A percentile compares a stretch with the other conserved stretches of the same genome.
Evolutionary conservation across 257 asterid species (phyloP).

Genomic region (Linaria vulgaris): DNA sequence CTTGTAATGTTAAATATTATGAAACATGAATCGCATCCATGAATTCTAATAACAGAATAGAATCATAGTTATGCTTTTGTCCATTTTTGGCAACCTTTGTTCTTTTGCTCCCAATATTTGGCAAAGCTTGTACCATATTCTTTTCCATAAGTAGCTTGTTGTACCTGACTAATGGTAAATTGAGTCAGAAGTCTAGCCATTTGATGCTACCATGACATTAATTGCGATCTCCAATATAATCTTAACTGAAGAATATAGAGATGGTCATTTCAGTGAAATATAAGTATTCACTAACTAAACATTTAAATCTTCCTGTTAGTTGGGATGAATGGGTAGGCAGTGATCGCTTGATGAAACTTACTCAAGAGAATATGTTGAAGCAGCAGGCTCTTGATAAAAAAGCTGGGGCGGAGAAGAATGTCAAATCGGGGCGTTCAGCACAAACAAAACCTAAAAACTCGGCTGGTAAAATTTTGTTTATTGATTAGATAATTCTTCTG

Average conservation of each 20-base stretch:
- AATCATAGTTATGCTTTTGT: slow-evolving; percentile 14
- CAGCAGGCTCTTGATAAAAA: slow-evolving; percentile 82
- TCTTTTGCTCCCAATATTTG: slow-evolving; percentile 6
- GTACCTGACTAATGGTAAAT: background rate
- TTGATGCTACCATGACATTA: slow-evolving; percentile 19
- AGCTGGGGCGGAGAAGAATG: slow-evolving; percentile 62
- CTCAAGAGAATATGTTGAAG: slow-evolving; percentile 72
- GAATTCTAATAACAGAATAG: background rate
- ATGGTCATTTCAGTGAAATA: slow-evolving; percentile 15
- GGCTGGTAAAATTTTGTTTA: slow-evolving; percentile 47
- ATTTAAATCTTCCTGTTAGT: slow-evolving; percentile 49
- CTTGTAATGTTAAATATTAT: background rate
- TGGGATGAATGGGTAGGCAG: slow-evolving; percentile 98
- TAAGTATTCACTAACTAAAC: slow-evolving; percentile 29
- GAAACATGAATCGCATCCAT: background rate
- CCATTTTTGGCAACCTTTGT: slow-evolving; percentile 1
- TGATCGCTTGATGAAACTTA: slow-evolving; percentile 81
- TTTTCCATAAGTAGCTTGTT: background rate
- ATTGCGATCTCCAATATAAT: slow-evolving; percentile 13
- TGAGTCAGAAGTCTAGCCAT: background rate
- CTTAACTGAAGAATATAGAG: slow-evolving; percentile 4
- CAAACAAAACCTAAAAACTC: slow-evolving; percentile 76
- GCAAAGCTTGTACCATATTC: background rate
- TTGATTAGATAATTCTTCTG: slow-evolving; percentile 18
- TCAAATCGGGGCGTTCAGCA: slow-evolving; percentile 75